Conservation (phyloP, 2,329 filamentous ascomycete genomes). For the Phialocephala subalpina region DNA sequence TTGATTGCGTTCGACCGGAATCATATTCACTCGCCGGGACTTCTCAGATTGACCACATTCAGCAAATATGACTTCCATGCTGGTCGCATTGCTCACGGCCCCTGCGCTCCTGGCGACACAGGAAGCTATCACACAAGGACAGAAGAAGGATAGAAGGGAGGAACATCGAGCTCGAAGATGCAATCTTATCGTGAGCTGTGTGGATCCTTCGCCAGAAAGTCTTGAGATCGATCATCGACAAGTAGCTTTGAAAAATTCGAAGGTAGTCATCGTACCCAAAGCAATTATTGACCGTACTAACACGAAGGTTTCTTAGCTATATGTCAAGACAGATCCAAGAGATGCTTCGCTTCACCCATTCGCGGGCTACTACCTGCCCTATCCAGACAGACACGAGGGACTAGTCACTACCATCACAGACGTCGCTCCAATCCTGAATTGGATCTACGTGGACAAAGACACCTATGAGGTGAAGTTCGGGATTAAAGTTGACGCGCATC, state of each 20-base stretch:
- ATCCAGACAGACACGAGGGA: slow-evolving; percentile 56
- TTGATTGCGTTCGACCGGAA: not conserved
- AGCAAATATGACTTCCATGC: slow-evolving; percentile 31
- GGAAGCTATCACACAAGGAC: slow-evolving; percentile 58
- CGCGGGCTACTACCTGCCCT: slow-evolving; percentile 63
- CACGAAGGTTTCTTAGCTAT: slow-evolving; percentile 15
- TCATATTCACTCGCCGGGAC: not conserved
- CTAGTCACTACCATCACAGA: slow-evolving; percentile 59
- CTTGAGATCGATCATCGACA: slow-evolving; percentile 53
- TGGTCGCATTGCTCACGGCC: slow-evolving; percentile 35
- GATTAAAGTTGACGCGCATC: slow-evolving; percentile 74
- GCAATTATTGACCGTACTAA: slow-evolving; percentile 29
- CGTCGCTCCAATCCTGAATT: slow-evolving; percentile 69
- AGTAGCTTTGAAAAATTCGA: slow-evolving; percentile 54
- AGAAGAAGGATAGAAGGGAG: slow-evolving; percentile 56
- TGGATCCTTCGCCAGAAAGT: slow-evolving; percentile 52
- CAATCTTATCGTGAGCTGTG: slow-evolving; percentile 56
- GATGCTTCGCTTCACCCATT: slow-evolving; percentile 53
- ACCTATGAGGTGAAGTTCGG: slow-evolving; percentile 68
- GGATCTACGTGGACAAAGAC: slow-evolving; percentile 68
- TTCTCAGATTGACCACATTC: not conserved
- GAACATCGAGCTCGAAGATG: slow-evolving; percentile 57
- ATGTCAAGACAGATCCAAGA: slow-evolving; percentile 22
- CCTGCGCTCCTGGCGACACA: slow-evolving; percentile 56
- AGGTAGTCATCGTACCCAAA: slow-evolving; percentile 42